These are phyloP conservation scores for Coemansia erecta DNA, from an alignment of 192 early-diverging fungal species.

Conservation along the genomic window DNA sequence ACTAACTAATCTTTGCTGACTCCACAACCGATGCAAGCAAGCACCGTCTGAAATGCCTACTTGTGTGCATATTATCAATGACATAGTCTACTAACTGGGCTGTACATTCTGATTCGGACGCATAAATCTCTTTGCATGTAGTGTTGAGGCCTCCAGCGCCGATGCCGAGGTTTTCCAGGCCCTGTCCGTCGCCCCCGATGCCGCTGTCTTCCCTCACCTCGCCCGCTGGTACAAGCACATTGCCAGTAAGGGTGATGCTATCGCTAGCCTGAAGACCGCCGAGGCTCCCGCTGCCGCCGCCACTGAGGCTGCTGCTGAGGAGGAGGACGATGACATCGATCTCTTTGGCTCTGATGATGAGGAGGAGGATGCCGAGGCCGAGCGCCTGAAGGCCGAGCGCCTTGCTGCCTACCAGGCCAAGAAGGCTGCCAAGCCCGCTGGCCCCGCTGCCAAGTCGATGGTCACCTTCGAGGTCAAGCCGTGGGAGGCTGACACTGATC, in stretches of 20 bases:
- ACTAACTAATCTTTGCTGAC: slow-evolving; percentile 41
- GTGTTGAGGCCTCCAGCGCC: slow-evolving; percentile 72
- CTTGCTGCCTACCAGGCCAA: slow-evolving; percentile 87
- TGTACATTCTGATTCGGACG: neutral
- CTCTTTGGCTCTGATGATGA: slow-evolving; percentile 91
- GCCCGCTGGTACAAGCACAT: slow-evolving; percentile 98
- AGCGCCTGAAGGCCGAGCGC: slow-evolving; percentile 83
- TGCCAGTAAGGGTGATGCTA: slow-evolving; percentile 45
- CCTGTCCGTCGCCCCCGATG: slow-evolving; percentile 69
- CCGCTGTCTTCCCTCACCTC: slow-evolving; percentile 76
- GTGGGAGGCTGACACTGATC: slow-evolving; percentile 96
- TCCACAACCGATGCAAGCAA: neutral
- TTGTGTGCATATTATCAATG: neutral
- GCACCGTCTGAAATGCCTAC: neutral
- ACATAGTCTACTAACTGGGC: neutral
- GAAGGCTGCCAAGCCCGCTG: slow-evolving; percentile 84
- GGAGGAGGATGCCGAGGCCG: slow-evolving; percentile 88
- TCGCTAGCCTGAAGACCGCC: slow-evolving; percentile 40
- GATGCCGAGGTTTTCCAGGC: slow-evolving; percentile 87
- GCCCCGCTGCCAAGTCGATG: slow-evolving; percentile 87
- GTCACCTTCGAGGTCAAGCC: slow-evolving; percentile 94
- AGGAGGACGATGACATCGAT: slow-evolving; percentile 93
- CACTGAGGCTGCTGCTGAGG: slow-evolving; percentile 62
- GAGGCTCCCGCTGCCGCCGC: slow-evolving; percentile 57
- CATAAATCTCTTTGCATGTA: slow-evolving; percentile 19